phyloP scores from a whole-genome alignment of 768 basidiomycete species.

The Boletus fagicola region DNA sequence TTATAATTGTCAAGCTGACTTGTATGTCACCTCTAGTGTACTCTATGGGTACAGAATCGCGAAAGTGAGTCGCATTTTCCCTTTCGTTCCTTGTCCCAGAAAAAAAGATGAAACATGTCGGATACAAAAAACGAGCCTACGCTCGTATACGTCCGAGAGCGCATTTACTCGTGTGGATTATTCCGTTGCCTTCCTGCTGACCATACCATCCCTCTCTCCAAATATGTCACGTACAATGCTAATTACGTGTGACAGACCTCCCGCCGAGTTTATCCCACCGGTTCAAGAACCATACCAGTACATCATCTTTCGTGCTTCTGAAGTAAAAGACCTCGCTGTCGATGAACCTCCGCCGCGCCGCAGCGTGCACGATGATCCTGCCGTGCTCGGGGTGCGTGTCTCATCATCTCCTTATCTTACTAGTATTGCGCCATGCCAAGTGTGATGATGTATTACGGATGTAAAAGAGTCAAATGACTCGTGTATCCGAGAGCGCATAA shows the following conservation, averaged over 20 bases:
- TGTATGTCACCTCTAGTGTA: constrained; percentile 45
- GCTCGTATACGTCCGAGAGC: constrained; percentile 42
- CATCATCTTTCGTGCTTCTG: constrained; percentile 88
- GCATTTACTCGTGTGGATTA: constrained; percentile 52
- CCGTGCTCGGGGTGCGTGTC: constrained; percentile 70
- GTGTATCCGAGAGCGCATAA: constrained; percentile 45
- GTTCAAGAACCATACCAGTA: constrained; percentile 83
- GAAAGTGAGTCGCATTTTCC: constrained; percentile 52
- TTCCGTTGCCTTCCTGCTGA: constrained; percentile 71
- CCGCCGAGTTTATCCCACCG: constrained; percentile 77
- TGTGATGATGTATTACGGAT: constrained; percentile 47
- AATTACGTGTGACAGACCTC: constrained; percentile 48
- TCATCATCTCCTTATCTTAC: neutral
- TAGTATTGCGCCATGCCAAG: constrained; percentile 6
- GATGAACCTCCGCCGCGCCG: constrained; percentile 61
- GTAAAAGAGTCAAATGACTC: constrained; percentile 39
- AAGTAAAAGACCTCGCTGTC: constrained; percentile 86
- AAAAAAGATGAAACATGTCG: constrained; percentile 37
- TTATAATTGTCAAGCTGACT: neutral
- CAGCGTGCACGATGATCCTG: constrained; percentile 81
- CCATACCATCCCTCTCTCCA: constrained; percentile 1
- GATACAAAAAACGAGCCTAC: constrained; percentile 42
- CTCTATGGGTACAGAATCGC: constrained; percentile 86
- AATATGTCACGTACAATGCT: constrained; percentile 17
- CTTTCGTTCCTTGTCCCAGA: neutral